Conservation (phyloP, 2,329 filamentous ascomycete genomes). For the Cercospora canescens region DNA sequence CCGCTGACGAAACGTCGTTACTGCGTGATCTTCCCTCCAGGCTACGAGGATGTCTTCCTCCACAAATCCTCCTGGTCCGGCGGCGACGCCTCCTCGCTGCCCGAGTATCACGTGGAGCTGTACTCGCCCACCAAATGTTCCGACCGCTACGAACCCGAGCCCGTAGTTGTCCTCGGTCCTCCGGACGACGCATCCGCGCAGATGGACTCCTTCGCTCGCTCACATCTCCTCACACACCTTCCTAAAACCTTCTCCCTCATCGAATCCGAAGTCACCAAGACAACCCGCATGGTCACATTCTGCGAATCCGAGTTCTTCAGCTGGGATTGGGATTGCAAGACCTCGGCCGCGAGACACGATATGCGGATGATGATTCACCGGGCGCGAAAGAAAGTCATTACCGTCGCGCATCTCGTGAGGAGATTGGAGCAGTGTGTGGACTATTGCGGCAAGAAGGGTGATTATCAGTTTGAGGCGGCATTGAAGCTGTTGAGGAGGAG, state of each 20-base stretch:
- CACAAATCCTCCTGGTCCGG: conserved; percentile 21
- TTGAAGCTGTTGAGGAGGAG: conserved; percentile 13
- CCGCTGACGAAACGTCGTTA: conserved; percentile 23
- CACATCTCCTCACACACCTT: conserved; percentile 12
- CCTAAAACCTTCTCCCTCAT: conserved; percentile 16
- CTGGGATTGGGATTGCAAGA: conserved; percentile 26
- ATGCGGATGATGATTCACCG: conserved; percentile 20
- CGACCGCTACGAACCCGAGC: conserved; percentile 24
- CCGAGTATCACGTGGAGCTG: conserved; percentile 20
- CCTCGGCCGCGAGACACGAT: conserved; percentile 17
- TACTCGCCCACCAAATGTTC: conserved; percentile 2
- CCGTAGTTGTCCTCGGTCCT: conserved; percentile 24
- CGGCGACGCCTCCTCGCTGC: conserved; percentile 14
- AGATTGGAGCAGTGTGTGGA: conserved; percentile 20
- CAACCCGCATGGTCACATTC: conserved; percentile 16
- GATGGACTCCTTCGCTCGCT: conserved; percentile 5
- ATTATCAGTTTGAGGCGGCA: conserved; percentile 3
- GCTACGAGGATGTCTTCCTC: conserved; percentile 28
- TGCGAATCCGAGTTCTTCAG: conserved; percentile 24
- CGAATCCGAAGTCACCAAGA: conserved; percentile 18
- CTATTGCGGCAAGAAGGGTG: conserved; percentile 12
- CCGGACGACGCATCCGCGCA: conserved; percentile 8
- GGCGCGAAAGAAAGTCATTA: conserved; percentile 14
- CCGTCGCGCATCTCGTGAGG: conserved; percentile 9
- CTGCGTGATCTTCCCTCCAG: conserved; percentile 21